Evolutionary conservation across 1,284 basidiomycete species (phyloP).

Genomic region (Sanguinoderma infundibulare): DNA sequence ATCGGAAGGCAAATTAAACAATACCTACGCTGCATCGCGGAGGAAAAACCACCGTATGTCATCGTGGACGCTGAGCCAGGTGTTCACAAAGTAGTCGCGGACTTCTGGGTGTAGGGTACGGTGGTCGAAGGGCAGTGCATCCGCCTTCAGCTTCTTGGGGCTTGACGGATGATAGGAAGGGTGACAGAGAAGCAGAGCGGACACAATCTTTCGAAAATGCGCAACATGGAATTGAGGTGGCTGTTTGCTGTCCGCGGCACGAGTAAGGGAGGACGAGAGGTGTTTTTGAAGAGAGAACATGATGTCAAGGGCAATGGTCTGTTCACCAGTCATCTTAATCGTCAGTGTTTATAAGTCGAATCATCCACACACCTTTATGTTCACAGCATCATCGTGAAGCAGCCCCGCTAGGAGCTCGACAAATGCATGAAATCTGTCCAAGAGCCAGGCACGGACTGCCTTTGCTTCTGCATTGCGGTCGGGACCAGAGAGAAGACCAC

Average conservation of each 20-base stretch:
- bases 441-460: slow-evolving; percentile 77
- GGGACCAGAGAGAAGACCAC: slow-evolving; percentile 53
- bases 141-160: slow-evolving; percentile 28
- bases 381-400: slow-evolving; percentile 74
- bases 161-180: slow-evolving; percentile 46
- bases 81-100: slow-evolving; percentile 64
- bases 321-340: slow-evolving; percentile 9
- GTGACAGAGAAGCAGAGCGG: slow-evolving; percentile 65
- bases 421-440: slow-evolving; percentile 71
- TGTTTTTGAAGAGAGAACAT: slow-evolving; percentile 83
- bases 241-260: slow-evolving; percentile 34
- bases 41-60: slow-evolving; percentile 96
- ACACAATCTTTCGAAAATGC: slow-evolving; percentile 71
- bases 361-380: slow-evolving; percentile 53
- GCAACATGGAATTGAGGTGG: slow-evolving; percentile 71
- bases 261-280: slow-evolving; percentile 68
- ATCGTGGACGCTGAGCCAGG: slow-evolving; percentile 81
- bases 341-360: background rate
- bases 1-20: background rate
- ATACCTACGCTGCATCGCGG: slow-evolving; percentile 76
- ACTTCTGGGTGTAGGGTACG: slow-evolving; percentile 61
- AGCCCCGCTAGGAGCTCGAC: slow-evolving; percentile 70
- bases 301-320: slow-evolving; percentile 80
- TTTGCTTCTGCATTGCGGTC: slow-evolving; percentile 53
- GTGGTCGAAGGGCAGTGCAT: slow-evolving; percentile 26